phyloP scores from a whole-genome alignment of 2,329 filamentous ascomycete genomes.

The Boeremia lycopersici region DNA sequence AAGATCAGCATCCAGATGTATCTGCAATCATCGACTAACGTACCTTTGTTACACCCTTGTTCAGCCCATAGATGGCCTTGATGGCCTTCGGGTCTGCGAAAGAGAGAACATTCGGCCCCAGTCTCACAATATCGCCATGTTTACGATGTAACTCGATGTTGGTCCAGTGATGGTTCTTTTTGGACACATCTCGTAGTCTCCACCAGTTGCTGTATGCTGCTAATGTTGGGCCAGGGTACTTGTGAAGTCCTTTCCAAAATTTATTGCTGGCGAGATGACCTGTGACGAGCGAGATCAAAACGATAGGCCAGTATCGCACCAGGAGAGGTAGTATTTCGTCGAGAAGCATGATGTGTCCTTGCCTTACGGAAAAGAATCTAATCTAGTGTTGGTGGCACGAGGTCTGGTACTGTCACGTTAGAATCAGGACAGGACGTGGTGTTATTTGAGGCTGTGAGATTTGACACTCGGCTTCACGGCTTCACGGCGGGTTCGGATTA shows the following conservation, averaged over 20 bases:
- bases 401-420: neutral
- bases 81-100: slow-evolving; percentile 76
- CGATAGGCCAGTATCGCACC: slow-evolving; percentile 51
- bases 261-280: slow-evolving; percentile 53
- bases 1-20: slow-evolving; percentile 3
- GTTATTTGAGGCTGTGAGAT: slow-evolving; percentile 7
- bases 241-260: slow-evolving; percentile 64
- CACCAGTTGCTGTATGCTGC: slow-evolving; percentile 75
- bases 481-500: neutral
- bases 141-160: slow-evolving; percentile 71
- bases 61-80: slow-evolving; percentile 79
- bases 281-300: slow-evolving; percentile 39
- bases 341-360: slow-evolving; percentile 39
- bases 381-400: neutral
- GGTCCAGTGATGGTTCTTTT: slow-evolving; percentile 69
- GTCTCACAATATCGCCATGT: slow-evolving; percentile 74
- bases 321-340: slow-evolving; percentile 44
- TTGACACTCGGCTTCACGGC: neutral
- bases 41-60: slow-evolving; percentile 81
- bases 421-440: neutral
- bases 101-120: slow-evolving; percentile 75
- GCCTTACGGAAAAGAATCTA: neutral
- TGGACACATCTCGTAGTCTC: slow-evolving; percentile 72
- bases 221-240: slow-evolving; percentile 73
- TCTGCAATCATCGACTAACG: slow-evolving; percentile 2